These are phyloP conservation scores for Fusarium bactridioides DNA, from an alignment of 2,329 filamentous ascomycete genomes.

Conservation along the genomic window DNA sequence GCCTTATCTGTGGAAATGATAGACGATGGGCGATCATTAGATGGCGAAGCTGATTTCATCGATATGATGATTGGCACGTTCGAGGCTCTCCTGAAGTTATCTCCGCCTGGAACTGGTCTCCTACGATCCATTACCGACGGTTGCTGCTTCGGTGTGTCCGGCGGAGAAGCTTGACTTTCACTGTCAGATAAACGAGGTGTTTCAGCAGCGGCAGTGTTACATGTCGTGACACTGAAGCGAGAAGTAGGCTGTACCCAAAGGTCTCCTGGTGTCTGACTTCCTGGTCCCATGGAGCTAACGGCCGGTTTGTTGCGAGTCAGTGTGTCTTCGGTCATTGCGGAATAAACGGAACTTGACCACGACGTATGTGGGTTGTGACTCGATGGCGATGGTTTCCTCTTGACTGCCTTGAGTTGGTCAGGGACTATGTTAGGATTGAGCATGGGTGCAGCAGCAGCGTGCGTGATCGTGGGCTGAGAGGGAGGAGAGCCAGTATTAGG, in stretches of 20 bases:
- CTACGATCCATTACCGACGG: constrained; percentile 45
- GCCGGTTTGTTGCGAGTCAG: constrained; percentile 20
- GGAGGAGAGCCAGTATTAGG: constrained; percentile 42
- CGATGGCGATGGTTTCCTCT: constrained; percentile 55
- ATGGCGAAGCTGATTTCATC: constrained; percentile 36
- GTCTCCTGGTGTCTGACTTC: constrained; percentile 38
- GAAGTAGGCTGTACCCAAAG: constrained; percentile 63
- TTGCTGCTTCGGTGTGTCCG: constrained; percentile 32
- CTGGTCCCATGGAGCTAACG: constrained; percentile 17
- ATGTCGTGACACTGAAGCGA: constrained; percentile 71
- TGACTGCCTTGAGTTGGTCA: constrained; percentile 51
- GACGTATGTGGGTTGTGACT: constrained; percentile 41
- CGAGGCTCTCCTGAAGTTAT: constrained; percentile 27
- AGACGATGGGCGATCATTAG: constrained; percentile 42
- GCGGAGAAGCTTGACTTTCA: constrained; percentile 39
- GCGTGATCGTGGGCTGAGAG: constrained; percentile 17
- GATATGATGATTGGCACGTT: constrained; percentile 43
- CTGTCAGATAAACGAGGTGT: constrained; percentile 40
- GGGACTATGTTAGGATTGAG: constrained; percentile 35
- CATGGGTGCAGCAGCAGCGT: constrained; percentile 31
- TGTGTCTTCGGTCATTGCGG: constrained; percentile 41
- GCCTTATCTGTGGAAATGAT: constrained; percentile 60
- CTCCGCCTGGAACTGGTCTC: constrained; percentile 41
- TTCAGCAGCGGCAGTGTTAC: constrained; percentile 56
- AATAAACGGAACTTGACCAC: constrained; percentile 50